Base-by-base conservation (phyloP, 805 yeast genomes). In the Wickerhamiella siamensis region DNA sequence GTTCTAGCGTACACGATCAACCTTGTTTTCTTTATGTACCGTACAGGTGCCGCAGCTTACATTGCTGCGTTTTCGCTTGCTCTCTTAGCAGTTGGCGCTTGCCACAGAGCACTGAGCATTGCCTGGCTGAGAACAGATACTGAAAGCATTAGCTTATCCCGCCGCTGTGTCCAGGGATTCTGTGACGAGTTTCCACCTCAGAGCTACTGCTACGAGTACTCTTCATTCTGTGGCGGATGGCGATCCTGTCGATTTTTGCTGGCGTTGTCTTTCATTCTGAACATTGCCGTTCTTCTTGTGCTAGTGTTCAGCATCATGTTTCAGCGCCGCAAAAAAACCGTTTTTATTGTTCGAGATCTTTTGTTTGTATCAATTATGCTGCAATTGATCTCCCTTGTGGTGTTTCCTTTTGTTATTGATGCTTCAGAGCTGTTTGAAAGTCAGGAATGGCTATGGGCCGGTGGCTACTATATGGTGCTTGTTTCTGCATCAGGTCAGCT, bases 161-260 rank as follows among this genome's bases (percentile, higher is more conserved):
- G 31, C 26, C 36, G 39, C 16, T 38, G 43, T 27, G 33, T 43
- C 15, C 24, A 22, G 16, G 33, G 33, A 15, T 24, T 36, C 17
- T 38, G 45, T 18, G 42, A 33, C 3, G 41, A 43, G 27, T 57
- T 57, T 34, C 61, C 61, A 6, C 40, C 44, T 16, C 31, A 31
- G 15, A 33, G 44, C 26, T 34, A 55, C 39, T 47, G 49, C 41
- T 4, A 31, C 16, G 19, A 19, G 18, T 36, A 56, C 45, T 20
- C 42, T 22, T 40, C 43, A 12, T 53, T 55, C 41, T 57, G 61
- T 39, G 57, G 53, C 3, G 43, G 43, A 8, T 57, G 62, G 62
- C 42, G 50, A 17, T 53, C 56, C 4, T 49, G 54, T 2, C 43
- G 49, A 10, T 57, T 57, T 38, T 38, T 51, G 34, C 43, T 54